Base-by-base conservation (phyloP, 129 eudicot species). In the Deinandra increscens region DNA sequence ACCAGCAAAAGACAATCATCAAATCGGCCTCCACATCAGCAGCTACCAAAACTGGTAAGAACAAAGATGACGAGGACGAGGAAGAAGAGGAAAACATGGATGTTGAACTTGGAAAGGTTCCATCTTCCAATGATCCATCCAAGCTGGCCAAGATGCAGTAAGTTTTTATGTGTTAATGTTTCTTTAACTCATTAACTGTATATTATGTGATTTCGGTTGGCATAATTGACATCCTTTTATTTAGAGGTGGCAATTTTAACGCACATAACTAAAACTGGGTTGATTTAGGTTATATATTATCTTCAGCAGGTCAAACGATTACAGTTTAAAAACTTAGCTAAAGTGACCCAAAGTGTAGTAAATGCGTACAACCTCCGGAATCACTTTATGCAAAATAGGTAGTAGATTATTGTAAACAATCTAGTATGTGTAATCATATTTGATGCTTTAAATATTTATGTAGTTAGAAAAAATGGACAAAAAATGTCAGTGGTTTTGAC, bases 81-180 rank as follows among this genome's bases (percentile, higher is more conserved):
- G 99, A 94, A 72, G 99, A 94, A 54, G 81, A 76, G 66, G 99
- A 93, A 75, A 85, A 89, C 81, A 87, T 94, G 99, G 96, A 94
- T 37, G 91, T 89, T 53, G 88, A 94, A 84, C 91, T 94, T 64
- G 88, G 88, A 36, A 89, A 88, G 44, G 54, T 76, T 34, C 80
- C 83, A 2, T 46, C 97, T 1, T 78, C 78, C 9, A 85, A 88
- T 18, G 97, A 94, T 69, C 97, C 96, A 56, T 87, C 85, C 44
- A 94, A 89, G 80, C 73, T 81, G 89, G 88, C 99, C 72, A 85
- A 83, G 79, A 94, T 94, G 99, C 97, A 89, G 97, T 89, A 75
- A 76, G 94, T 77, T 69, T 69, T 69, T 3, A 49, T 69, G 10
- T 15, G 41, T 60, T 44, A 7, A 60, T 49, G 6, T 36, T 34